Base-by-base conservation (phyloP, 2,329 filamentous ascomycete species). In the Pleurostoma richardsiae region DNA sequence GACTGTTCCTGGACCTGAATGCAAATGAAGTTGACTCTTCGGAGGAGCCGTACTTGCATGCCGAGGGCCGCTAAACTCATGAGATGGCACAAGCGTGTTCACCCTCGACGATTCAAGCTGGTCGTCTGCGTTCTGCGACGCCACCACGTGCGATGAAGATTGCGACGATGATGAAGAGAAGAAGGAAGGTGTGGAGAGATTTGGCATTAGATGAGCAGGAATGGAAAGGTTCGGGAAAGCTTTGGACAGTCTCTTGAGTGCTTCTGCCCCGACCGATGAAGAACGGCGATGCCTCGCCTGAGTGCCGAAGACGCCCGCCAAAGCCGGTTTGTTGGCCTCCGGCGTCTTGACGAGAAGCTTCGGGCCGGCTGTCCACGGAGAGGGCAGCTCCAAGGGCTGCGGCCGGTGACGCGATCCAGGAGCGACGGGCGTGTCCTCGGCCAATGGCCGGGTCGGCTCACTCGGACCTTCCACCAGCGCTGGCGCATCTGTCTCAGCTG, bases 221-320 rank as follows among this genome's bases (percentile, higher is more conserved):
- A 78, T 61, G 1, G 76, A 76, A 31, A 81, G 66, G 5, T 78
- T 82, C 2, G 80, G 78, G 6, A 83, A 59, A 1, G 73, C 78
- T 50, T 76, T 80, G 40, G 76, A 77, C 40, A 84, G 59, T 52
- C 70, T 76, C 58, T 73, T 81, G 29, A 84, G 58, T 4, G 79
- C 75, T 46, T 83, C 80, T 31, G 77, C 70, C 10, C 80, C 75
- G 3, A 72, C 71, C 2, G 80, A 83, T 11, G 72, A 69, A 19
- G 80, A 77, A 26, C 80, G 69, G 10, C 68, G 64, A 40, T 71
- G 69, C 43, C 76, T 68, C 6, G 62, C 65, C 19, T 69, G 66
- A 19, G 19, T 19, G n/a, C 66, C 64, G 46, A 81, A 73, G 3
- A 76, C 73, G 4, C 66, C 62, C 8, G 71, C 67, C 30, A 81